Conservation (phyloP, 495 filamentous ascomycete species). For the Penicillium tannophilum region DNA sequence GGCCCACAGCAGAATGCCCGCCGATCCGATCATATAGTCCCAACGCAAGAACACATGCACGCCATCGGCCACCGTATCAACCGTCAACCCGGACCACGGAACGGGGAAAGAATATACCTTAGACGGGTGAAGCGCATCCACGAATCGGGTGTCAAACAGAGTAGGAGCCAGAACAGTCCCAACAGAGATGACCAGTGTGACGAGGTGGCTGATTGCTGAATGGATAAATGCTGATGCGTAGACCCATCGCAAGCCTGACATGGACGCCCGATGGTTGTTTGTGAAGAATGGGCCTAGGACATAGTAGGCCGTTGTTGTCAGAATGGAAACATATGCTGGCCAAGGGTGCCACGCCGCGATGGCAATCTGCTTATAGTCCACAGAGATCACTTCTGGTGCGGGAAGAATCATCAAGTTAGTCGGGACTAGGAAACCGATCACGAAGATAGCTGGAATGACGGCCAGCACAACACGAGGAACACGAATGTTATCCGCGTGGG, state of each 20-base stretch:
- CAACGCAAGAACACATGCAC: conserved; percentile 58
- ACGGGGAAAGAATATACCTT: conserved; percentile 45
- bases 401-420: conserved; percentile 55
- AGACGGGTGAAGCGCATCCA: conserved; percentile 38
- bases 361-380: conserved; percentile 56
- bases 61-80: conserved; percentile 48
- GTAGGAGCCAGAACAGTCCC: conserved; percentile 38
- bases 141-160: conserved; percentile 36
- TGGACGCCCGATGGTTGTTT: conserved; percentile 37
- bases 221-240: conserved; percentile 57
- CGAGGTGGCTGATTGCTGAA: conserved; percentile 49
- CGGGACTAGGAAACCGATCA: conserved; percentile 54
- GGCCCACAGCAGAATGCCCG: conserved; percentile 57
- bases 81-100: conserved; percentile 41
- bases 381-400: conserved; percentile 41
- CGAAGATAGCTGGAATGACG: conserved; percentile 49
- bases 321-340: conserved; percentile 50
- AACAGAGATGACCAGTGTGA: conserved; percentile 48
- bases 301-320: conserved; percentile 34
- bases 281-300: conserved; percentile 38
- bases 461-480: conserved; percentile 49
- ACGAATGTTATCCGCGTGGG: conserved; percentile 49
- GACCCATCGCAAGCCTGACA: conserved; percentile 49
- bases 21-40: conserved; percentile 57
- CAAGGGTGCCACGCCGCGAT: conserved; percentile 64